Evolutionary conservation across 2,329 filamentous ascomycete genomes (phyloP), one percentile per base, ranked within the genome.

Genomic region (Raffaelea deltoideospora): DNA sequence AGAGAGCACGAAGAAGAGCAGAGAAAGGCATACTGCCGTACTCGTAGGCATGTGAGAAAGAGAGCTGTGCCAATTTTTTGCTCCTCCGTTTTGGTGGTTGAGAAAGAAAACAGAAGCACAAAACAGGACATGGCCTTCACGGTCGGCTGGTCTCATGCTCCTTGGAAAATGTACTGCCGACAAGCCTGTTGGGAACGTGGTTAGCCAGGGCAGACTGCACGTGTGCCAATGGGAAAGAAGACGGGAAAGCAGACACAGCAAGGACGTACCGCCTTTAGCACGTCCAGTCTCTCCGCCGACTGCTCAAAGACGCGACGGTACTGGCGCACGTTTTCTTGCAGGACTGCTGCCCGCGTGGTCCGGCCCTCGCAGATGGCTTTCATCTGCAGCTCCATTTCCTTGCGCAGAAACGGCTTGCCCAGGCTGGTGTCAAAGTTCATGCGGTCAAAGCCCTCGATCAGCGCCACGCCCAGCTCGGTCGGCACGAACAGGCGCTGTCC

Each of bases 381-480:
- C 88, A 98, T 95, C 54, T 86, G 84, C 43, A 85, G 61, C 58
- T 98, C 90, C 85, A 95, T 95, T 65, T 98, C 86, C 58, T 96
- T 96, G 39, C 90, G 78, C 41, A 98, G 63, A 53, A 96, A 96
- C 1, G 90, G 90, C 57, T 96, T 96, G 54, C 86, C 84, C 35
- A 98, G 69, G 50, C 86, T 95, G 31, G 81, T 86, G 49, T 94
- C 87, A 44, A 92, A 79, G 39, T 86, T 84, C 69, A 98, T 88
- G 46, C 81, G 78, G 55, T 98, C 87, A 51, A 96, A 98, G 2
- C 90, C 90, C 55, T 93, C 74, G 42, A 96, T 87, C 37, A 98
- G 66, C 15, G 90, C 88, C 19, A 96, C 76, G 3, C 90, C 90
- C 27, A 98, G 69, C 37, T 82, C 80, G 8, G 87, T 95, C 13